A percentile compares a stretch with the other conserved stretches of the same genome.
Conservation (phyloP, 768 basidiomycete species). For the Xanthoconium purpureum region DNA sequence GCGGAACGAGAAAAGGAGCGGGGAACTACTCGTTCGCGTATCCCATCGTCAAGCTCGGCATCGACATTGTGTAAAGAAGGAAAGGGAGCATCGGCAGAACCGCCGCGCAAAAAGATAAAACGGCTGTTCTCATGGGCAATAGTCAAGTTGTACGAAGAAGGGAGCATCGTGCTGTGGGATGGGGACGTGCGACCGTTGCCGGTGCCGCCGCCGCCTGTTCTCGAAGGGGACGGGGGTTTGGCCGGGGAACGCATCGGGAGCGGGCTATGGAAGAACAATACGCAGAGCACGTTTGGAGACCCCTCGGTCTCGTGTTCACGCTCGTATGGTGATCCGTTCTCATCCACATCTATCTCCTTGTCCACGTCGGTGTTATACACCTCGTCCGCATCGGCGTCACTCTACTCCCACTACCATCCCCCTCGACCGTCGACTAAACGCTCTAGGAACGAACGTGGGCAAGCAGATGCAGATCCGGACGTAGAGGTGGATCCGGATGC, state of each 20-base stretch:
- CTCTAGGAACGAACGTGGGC: neutral
- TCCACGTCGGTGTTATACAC: conserved; percentile 24
- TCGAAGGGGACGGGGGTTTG: neutral
- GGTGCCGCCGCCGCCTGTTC: conserved; percentile 7
- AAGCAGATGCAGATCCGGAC: neutral
- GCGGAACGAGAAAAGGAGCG: conserved; percentile 42
- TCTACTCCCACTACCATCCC: conserved; percentile 26
- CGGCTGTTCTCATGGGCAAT: conserved; percentile 67
- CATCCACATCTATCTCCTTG: conserved; percentile 9
- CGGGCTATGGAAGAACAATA: conserved; percentile 44
- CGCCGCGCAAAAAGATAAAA: conserved; percentile 50
- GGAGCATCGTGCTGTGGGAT: conserved; percentile 73
- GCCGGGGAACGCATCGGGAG: conserved; percentile 6
- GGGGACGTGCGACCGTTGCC: conserved; percentile 48
- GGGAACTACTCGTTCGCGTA: neutral
- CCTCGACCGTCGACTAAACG: conserved; percentile 9
- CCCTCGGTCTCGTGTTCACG: conserved; percentile 24
- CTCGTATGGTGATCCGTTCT: neutral
- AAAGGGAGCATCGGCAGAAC: conserved; percentile 8
- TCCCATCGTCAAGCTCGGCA: neutral
- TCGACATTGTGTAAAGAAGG: neutral
- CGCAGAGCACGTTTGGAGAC: conserved; percentile 20
- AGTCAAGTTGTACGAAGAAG: conserved; percentile 62
- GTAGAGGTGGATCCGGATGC: conserved; percentile 4
- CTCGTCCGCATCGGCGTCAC: conserved; percentile 18